Evolutionary conservation across 75 land plant species (phyloP), one percentile per base, ranked within the genome.

Genomic region (Cupressus sempervirens): DNA sequence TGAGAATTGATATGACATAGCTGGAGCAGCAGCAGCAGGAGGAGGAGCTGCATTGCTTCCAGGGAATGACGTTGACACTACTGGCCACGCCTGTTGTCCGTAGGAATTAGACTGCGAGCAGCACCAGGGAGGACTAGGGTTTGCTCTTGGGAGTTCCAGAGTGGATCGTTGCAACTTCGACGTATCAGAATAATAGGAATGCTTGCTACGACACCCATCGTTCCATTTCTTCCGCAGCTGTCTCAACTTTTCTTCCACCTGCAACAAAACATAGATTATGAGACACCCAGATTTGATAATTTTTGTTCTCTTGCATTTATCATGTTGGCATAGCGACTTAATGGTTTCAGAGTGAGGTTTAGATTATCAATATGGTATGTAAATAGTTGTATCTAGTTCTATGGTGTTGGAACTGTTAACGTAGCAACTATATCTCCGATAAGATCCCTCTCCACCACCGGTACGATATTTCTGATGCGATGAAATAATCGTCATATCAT

Each of bases 191-290:
- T 1, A 29, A 72, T 72, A 15, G 74, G 35, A 72, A 72, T 83
- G 86, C 86, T 36, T 20, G 50, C 87, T 79, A 50, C 46, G 82
- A 85, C 93, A 91, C 15, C 81, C 77, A 18, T 90, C 83, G 68
- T 88, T 93, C 93, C 91, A 89, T 76, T 89, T 92, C 82, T 84
- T 89, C 83, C 91, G 89, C 23, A 93, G 86, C 0, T 89, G 88
- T 50, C 73, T 83, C 46, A 90, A 74, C 72, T 85, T 70, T 36
- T 85, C 29, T 38, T 1, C 82, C 43, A 85, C 91, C 91, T 92
- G 85, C 7, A 29, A 62, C n/a, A 62, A 62, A 62, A 62, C n/a
- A 23, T 30, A 30, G 18, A 74, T 48, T 7, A 87, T 23, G 18
- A 80, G 3, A 84, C 3, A 43, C 1, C 7, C 8, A 53, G 4